Percentiles rank a stretch among this genome's conserved stretches.
Conservation (phyloP, 441 rosid genomes). For the Metrosideros polymorpha region DNA sequence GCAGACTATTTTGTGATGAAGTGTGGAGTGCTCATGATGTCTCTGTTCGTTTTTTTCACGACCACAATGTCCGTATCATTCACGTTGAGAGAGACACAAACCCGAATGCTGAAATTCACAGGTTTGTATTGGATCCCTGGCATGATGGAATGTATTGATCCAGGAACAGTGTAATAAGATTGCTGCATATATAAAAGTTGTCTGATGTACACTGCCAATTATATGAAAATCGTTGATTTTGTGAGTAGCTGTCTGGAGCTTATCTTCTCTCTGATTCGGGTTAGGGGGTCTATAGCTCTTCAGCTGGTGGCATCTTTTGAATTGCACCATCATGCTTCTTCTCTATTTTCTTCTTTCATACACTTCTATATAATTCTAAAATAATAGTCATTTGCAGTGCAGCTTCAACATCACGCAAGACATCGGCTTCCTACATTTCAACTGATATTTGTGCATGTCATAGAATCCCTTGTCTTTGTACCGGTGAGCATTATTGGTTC, state of each 20-base stretch:
- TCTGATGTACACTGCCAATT: background rate
- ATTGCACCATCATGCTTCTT: background rate
- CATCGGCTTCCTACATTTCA: slow-evolving; percentile 95
- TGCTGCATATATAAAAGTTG: background rate
- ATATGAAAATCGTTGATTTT: background rate
- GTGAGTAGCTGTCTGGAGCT: background rate
- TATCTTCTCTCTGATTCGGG: background rate
- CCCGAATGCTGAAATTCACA: slow-evolving; percentile 95
- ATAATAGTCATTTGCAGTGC: slow-evolving; percentile 50
- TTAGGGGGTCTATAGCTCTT: background rate
- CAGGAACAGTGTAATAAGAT: background rate
- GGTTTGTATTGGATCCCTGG: slow-evolving; percentile 33
- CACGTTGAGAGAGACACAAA: slow-evolving; percentile 95
- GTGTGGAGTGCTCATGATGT: slow-evolving; percentile 99
- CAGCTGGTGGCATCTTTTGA: background rate
- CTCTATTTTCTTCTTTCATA: slow-evolving; percentile 7
- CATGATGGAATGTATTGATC: background rate
- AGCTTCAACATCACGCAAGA: slow-evolving; percentile 99
- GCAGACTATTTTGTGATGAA: slow-evolving; percentile 97
- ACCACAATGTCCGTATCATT: slow-evolving; percentile 99
- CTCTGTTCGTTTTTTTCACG: slow-evolving; percentile 92
- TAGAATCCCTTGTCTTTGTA: slow-evolving; percentile 95
- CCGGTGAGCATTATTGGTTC: slow-evolving; percentile 44
- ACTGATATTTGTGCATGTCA: slow-evolving; percentile 92
- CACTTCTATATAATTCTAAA: background rate